Evolutionary conservation across 306 rosid species (phyloP).

Genomic region (Gleditsia sinensis): DNA sequence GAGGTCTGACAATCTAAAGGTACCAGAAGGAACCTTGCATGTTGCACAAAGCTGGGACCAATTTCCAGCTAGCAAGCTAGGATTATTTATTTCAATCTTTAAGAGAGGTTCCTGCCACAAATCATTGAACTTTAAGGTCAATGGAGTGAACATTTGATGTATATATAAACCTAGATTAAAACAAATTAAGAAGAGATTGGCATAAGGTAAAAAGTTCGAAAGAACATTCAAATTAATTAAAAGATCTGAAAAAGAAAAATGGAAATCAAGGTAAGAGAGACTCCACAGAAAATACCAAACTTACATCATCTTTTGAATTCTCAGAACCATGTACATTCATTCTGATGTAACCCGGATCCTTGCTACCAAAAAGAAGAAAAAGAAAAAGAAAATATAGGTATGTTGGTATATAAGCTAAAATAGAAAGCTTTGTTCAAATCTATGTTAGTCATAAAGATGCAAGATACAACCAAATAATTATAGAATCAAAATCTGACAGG

Average conservation of each 20-base stretch:
- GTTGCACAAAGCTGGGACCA: constrained; percentile 85
- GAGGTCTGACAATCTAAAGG: constrained; percentile 63
- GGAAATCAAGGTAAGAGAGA: background rate
- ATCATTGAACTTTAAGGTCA: constrained; percentile 30
- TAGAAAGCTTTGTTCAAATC: background rate
- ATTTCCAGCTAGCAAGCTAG: constrained; percentile 91
- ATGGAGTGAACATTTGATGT: background rate
- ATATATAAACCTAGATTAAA: background rate
- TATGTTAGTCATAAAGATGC: background rate
- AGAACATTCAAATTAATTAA: background rate
- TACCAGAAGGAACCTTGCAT: constrained; percentile 69
- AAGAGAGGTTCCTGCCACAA: constrained; percentile 81
- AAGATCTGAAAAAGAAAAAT: constrained; percentile 18
- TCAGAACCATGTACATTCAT: constrained; percentile 61
- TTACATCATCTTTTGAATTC: constrained; percentile 85
- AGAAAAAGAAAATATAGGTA: too few species aligned
- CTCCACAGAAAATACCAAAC: constrained; percentile 26
- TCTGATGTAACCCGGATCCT: constrained; percentile 95
- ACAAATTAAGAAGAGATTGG: background rate
- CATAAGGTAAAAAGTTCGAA: background rate
- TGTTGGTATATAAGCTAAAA: too few species aligned
- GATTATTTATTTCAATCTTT: constrained; percentile 83
- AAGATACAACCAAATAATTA: constrained; percentile 25
- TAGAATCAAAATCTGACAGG: background rate
- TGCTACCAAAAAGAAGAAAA: constrained; percentile 58